Conservation (phyloP, 129 eudicot genomes). For the Flaveria robusta region DNA sequence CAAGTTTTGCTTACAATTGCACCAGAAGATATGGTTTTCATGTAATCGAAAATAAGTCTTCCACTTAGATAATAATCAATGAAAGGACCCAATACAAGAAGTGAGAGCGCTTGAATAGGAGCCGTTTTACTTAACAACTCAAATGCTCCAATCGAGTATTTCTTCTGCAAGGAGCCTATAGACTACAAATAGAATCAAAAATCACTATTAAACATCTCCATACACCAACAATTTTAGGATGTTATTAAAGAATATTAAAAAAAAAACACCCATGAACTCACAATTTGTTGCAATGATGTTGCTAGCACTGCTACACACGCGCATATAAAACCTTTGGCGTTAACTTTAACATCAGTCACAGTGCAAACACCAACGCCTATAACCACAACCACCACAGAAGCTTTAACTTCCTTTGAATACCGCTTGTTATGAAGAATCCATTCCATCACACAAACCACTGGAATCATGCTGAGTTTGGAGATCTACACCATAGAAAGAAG, state of each 20-base stretch:
- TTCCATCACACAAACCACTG: conserved; percentile 86
- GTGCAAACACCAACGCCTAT: conserved; percentile 96
- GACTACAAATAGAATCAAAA: conserved; percentile 58
- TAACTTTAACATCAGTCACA: conserved; percentile 84
- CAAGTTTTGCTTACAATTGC: conserved; percentile 59
- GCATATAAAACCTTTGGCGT: conserved; percentile 80
- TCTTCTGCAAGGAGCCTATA: conserved; percentile 91
- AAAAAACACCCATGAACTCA: conserved; percentile 35
- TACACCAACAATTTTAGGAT: not conserved
- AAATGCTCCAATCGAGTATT: conserved; percentile 85
- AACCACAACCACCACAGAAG: conserved; percentile 72
- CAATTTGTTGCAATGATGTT: conserved; percentile 87
- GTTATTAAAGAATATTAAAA: not conserved
- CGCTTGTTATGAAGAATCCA: conserved; percentile 69
- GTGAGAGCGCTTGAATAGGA: conserved; percentile 86
- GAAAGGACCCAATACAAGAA: conserved; percentile 79
- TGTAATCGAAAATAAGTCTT: conserved; percentile 58
- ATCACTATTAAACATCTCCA: not conserved
- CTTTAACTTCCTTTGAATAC: conserved; percentile 65
- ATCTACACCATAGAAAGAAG: conserved; percentile 40
- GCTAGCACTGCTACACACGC: conserved; percentile 82
- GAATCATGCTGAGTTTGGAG: conserved; percentile 92
- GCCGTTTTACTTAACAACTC: conserved; percentile 94
- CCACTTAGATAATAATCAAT: conserved; percentile 74
- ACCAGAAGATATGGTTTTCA: conserved; percentile 50